These are phyloP conservation scores for Penicillium rolfsii DNA, from an alignment of 2,329 filamentous ascomycete species.

Conservation along the genomic window DNA sequence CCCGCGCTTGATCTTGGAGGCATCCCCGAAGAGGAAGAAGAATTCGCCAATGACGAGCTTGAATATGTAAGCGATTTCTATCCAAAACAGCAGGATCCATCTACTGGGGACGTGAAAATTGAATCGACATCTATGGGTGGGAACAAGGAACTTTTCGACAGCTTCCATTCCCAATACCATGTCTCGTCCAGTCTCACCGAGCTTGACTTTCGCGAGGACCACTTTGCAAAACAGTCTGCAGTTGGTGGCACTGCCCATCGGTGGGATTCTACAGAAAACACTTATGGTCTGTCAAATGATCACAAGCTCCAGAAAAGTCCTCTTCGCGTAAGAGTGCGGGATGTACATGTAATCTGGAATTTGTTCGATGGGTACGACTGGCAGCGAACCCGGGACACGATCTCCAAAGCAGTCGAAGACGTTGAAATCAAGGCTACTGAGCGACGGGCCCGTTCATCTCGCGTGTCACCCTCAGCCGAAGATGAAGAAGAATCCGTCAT, in stretches of 20 bases:
- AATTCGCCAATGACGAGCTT: conserved; percentile 43
- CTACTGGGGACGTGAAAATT: conserved; percentile 47
- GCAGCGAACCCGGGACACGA: conserved; percentile 81
- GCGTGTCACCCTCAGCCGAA: conserved; percentile 57
- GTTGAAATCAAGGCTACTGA: conserved; percentile 83
- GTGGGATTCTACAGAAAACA: conserved; percentile 78
- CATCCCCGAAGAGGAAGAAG: conserved; percentile 41
- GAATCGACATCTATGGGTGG: conserved; percentile 35
- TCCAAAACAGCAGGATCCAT: conserved; percentile 44
- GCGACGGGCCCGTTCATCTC: conserved; percentile 63
- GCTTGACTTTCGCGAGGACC: conserved; percentile 76
- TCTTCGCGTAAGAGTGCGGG: conserved; percentile 75
- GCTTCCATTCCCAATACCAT: conserved; percentile 58
- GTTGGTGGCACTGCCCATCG: conserved; percentile 70
- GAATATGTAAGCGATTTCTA: conserved; percentile 62
- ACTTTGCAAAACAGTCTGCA: conserved; percentile 68
- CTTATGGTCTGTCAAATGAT: conserved; percentile 69
- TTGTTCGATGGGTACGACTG: conserved; percentile 98
- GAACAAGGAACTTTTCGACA: conserved; percentile 49
- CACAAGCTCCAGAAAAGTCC: conserved; percentile 68
- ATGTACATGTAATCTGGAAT: conserved; percentile 96
- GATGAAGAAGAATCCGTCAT: conserved; percentile 82
- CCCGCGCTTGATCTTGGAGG: conserved; percentile 54
- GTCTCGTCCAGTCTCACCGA: conserved; percentile 61
- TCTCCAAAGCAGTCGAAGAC: conserved; percentile 83